Percentiles rank a stretch among this genome's conserved stretches.
Evolutionary conservation across 768 basidiomycete genomes (phyloP).

Genomic region (Panellus pusillus): DNA sequence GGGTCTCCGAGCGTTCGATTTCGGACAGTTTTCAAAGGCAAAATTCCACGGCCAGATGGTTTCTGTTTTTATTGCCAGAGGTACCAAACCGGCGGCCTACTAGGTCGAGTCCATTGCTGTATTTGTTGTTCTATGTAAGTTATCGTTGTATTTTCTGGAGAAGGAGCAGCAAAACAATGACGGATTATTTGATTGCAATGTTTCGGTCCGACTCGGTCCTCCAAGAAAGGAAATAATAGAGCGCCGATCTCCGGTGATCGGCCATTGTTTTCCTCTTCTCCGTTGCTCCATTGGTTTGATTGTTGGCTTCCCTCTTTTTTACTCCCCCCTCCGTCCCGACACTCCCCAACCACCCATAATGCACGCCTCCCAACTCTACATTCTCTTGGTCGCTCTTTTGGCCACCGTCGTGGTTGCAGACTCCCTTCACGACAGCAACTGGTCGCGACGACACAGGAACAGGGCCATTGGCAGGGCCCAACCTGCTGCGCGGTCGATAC

Average conservation of each 20-base stretch:
- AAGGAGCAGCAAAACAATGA: too few species aligned
- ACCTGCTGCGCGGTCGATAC: conserved; percentile 1
- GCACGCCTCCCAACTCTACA: conserved; percentile 27
- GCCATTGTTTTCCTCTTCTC: conserved; percentile 4
- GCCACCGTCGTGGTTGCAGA: conserved; percentile 21
- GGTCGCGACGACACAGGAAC: conserved; percentile 15
- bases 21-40: conserved; percentile 33
- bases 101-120: too few species aligned
- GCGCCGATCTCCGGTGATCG: neutral
- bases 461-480: neutral
- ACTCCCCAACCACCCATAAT: conserved; percentile 20
- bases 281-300: neutral
- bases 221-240: too few species aligned
- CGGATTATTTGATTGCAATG: too few species aligned
- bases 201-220: too few species aligned
- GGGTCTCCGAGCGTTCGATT: conserved; percentile 47
- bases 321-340: conserved; percentile 10
- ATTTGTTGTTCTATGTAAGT: too few species aligned
- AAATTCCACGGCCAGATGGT: conserved; percentile 33
- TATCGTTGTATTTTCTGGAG: too few species aligned
- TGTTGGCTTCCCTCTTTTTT: conserved; percentile 2
- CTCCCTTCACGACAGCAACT: conserved; percentile 15
- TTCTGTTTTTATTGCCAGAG: conserved; percentile 59
- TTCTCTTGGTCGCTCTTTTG: conserved; percentile 27
- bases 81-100: conserved; percentile 34